Conservation (phyloP, 2,329 filamentous ascomycete species). For the Stemphylium vesicarium region DNA sequence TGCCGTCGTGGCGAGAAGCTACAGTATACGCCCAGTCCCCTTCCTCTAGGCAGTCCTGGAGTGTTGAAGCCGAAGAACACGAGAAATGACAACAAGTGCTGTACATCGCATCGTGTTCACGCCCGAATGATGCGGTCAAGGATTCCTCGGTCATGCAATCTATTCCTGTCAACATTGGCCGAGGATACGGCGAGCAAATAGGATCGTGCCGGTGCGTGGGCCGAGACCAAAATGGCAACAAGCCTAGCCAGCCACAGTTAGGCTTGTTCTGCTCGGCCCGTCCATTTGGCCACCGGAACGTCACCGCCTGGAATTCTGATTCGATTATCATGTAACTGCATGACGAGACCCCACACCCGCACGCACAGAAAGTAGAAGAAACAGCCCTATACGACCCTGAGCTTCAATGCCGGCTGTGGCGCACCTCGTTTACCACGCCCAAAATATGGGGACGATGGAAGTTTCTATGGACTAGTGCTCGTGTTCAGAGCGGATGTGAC, state of each 20-base stretch:
- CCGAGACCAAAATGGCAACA: neutral
- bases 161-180: constrained; percentile 2
- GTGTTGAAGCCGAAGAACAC: neutral
- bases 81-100: constrained; percentile 16
- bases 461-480: constrained; percentile 12
- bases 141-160: neutral
- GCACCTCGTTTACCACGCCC: neutral
- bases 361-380: constrained; percentile 1
- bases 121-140: neutral
- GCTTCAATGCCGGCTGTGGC: constrained; percentile 2
- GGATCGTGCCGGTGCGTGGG: neutral
- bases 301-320: constrained; percentile 7
- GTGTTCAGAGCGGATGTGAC: constrained; percentile 23
- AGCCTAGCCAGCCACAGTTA: constrained; percentile 1
- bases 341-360: neutral
- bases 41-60: no score
- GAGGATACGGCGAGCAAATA: neutral
- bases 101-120: constrained; percentile 2
- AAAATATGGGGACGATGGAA: constrained; percentile 18
- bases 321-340: constrained; percentile 1
- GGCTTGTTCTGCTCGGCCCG: neutral
- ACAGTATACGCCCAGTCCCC: no score
- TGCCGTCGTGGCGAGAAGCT: no score
- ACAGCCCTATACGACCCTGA: neutral
- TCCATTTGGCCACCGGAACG: neutral